Conservation (phyloP, 768 basidiomycete species). For the Termitomyces sp. region DNA sequence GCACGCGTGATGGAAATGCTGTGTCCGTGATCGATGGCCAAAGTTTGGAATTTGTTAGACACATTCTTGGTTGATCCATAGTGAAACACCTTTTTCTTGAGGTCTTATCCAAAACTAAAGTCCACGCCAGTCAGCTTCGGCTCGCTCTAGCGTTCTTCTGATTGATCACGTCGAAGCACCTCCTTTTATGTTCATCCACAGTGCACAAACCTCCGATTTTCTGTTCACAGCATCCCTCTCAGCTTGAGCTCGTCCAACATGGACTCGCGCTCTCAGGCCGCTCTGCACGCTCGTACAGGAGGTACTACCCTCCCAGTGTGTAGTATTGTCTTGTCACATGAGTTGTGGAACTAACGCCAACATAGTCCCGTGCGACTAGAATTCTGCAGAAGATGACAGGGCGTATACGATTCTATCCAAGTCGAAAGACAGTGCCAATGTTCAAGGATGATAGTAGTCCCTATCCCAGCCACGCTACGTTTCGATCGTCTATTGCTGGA, state of each 20-base stretch:
- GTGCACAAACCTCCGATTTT: not conserved
- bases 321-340: not conserved
- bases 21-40: not conserved
- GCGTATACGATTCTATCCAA: slow-evolving; percentile 23
- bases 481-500: slow-evolving; percentile 12
- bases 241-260: slow-evolving; percentile 2
- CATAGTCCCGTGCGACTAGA: slow-evolving; percentile 27
- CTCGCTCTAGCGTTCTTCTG: not conserved
- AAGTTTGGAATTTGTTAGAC: not conserved
- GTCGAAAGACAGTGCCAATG: not conserved
- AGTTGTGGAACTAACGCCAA: not conserved
- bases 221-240: not conserved
- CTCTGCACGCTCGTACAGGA: slow-evolving; percentile 14
- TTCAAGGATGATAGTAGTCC: slow-evolving; percentile 15
- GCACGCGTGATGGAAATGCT: not conserved
- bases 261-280: slow-evolving; percentile 22
- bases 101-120: not conserved
- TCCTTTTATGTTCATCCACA: slow-evolving; percentile 2
- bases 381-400: slow-evolving; percentile 35
- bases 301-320: slow-evolving; percentile 20
- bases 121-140: not conserved
- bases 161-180: slow-evolving; percentile 2
- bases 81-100: slow-evolving; percentile 1
- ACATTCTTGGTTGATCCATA: not conserved
- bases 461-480: slow-evolving; percentile 24